Percentiles rank a stretch among this genome's conserved stretches.
phyloP scores from a whole-genome alignment of 2,329 filamentous ascomycete genomes.

The Cephalotrichum gorgonifer region DNA sequence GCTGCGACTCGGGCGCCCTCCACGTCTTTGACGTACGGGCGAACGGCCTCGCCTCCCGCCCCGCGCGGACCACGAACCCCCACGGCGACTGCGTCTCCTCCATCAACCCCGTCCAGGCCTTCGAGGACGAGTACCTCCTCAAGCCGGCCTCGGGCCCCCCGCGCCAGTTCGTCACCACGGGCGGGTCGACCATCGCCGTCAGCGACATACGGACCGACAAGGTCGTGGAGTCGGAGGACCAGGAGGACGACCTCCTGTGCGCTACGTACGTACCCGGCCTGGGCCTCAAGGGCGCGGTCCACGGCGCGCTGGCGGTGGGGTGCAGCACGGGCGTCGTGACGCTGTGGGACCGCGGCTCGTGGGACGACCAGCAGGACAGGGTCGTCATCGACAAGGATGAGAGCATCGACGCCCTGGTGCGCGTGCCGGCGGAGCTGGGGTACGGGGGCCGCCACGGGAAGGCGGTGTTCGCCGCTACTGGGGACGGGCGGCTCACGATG shows the following conservation, averaged over 20 bases:
- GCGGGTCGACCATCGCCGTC: conserved; percentile 80
- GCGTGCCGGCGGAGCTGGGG: conserved; percentile 61
- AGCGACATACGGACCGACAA: conserved; percentile 83
- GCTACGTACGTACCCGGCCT: conserved; percentile 69
- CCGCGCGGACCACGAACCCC: conserved; percentile 71
- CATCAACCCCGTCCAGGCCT: conserved; percentile 71
- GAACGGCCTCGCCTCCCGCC: conserved; percentile 48
- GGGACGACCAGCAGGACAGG: conserved; percentile 91
- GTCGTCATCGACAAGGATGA: conserved; percentile 69
- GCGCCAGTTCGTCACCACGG: conserved; percentile 92
- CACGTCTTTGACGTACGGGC: conserved; percentile 75
- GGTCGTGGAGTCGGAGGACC: conserved; percentile 81
- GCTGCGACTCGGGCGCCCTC: conserved; percentile 80
- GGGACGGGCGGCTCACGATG: conserved; percentile 69
- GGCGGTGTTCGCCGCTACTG: conserved; percentile 69
- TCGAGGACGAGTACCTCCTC: conserved; percentile 36
- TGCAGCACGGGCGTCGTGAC: conserved; percentile 75
- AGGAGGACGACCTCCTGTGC: conserved; percentile 86
- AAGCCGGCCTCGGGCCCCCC: conserved; percentile 48
- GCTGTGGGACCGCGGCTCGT: conserved; percentile 86
- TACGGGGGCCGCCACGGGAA: conserved; percentile 34
- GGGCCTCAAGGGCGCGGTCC: conserved; percentile 46
- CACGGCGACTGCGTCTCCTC: conserved; percentile 92
- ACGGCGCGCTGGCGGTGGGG: conserved; percentile 67
- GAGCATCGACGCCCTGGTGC: conserved; percentile 67